Conservation (phyloP, 129 eudicot genomes). For the Lonicera japonica region DNA sequence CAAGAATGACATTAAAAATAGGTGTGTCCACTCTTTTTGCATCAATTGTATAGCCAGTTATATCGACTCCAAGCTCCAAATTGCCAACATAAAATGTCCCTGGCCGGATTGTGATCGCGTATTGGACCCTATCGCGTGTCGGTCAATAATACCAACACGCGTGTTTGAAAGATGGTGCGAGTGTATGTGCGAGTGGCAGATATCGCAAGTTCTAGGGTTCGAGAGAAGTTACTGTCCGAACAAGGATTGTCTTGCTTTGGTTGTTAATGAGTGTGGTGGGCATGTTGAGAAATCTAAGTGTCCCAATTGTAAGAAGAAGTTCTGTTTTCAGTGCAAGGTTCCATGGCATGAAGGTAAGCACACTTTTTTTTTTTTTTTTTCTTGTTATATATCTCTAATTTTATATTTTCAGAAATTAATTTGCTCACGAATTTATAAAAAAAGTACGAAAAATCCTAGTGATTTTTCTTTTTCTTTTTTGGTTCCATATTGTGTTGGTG, state of each 20-base stretch:
- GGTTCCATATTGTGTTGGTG: no score
- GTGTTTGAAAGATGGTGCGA: conserved; percentile 67
- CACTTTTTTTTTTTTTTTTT: no score
- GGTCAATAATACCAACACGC: conserved; percentile 18
- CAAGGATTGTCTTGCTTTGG: conserved; percentile 44
- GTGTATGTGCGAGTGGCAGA: conserved; percentile 48
- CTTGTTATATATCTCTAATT: no score
- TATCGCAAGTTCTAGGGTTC: conserved; percentile 28
- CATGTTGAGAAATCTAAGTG: conserved; percentile 29
- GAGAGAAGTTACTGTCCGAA: conserved; percentile 61
- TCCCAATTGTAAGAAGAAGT: conserved; percentile 48
- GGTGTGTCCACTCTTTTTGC: conserved; percentile 52
- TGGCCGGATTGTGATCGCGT: conserved; percentile 23
- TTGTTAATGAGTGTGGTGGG: conserved; percentile 63
- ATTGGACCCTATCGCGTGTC: conserved; percentile 39
- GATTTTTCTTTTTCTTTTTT: no score
- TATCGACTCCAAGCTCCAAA: conserved; percentile 39
- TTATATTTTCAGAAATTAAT: no score
- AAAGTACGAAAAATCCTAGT: no score
- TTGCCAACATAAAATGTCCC: conserved; percentile 44
- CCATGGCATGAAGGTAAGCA: conserved; percentile 75
- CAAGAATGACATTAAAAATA: conserved; percentile 9
- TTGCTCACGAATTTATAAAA: no score
- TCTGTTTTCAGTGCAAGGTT: conserved; percentile 52
- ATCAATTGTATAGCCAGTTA: conserved; percentile 52